Conservation (phyloP, 257 asterid species). For the Gentiana dahurica region DNA sequence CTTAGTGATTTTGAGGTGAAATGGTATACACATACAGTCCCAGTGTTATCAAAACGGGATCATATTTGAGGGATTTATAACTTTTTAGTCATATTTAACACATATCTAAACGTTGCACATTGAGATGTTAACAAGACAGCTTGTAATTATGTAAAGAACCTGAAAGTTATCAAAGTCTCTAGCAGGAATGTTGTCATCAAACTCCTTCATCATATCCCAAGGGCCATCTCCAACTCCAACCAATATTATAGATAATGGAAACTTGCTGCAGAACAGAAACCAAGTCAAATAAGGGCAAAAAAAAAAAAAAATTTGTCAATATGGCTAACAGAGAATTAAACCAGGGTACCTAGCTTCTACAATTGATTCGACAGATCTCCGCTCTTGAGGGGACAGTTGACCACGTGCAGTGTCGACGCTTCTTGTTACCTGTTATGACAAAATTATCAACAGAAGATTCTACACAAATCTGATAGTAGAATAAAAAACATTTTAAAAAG, state of each 20-base stretch:
- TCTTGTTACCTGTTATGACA: conserved; percentile 66
- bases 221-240: conserved; percentile 99
- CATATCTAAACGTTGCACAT: neutral
- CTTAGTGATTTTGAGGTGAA: too few relatives aligned
- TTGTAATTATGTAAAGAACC: conserved; percentile 25
- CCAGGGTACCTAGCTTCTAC: conserved; percentile 68
- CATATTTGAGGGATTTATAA: too few relatives aligned
- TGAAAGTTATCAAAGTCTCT: conserved; percentile 94
- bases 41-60: too few relatives aligned
- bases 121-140: conserved; percentile 5
- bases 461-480: too few relatives aligned
- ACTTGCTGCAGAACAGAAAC: conserved; percentile 48
- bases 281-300: conserved; percentile 4
- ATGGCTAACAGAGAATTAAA: conserved; percentile 8
- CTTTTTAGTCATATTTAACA: neutral
- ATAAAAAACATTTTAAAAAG: neutral
- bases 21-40: too few relatives aligned
- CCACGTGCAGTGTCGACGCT: conserved; percentile 81
- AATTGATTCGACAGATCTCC: conserved; percentile 84
- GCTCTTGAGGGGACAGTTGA: conserved; percentile 86
- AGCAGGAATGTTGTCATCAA: conserved; percentile 92
- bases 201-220: conserved; percentile 97
- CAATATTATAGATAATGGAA: conserved; percentile 77
- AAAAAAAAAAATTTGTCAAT: neutral
- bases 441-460: neutral